phyloP scores from a whole-genome alignment of 805 yeast genomes.

The Pichia cephalocereana region DNA sequence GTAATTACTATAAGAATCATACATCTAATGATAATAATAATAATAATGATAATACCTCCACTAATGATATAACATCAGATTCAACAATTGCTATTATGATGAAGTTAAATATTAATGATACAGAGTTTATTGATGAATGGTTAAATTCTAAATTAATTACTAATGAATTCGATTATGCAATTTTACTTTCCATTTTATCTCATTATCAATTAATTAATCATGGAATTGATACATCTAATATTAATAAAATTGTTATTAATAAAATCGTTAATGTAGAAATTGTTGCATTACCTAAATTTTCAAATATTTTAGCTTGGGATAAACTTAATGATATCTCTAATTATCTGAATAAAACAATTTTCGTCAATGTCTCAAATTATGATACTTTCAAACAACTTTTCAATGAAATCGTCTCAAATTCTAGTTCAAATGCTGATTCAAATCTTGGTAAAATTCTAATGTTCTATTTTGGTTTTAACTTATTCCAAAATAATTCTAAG shows the following conservation, averaged over 20 bases:
- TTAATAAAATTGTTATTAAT: not conserved
- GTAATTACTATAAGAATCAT: not conserved
- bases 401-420: not conserved
- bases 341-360: not conserved
- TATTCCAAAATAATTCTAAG: conserved; percentile 4
- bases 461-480: conserved; percentile 14
- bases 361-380: not conserved
- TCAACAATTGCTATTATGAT: conserved; percentile 4
- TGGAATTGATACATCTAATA: not conserved
- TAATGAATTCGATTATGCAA: conserved; percentile 5
- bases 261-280: conserved; percentile 1
- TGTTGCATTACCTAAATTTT: conserved; percentile 13
- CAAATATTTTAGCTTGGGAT: conserved; percentile 20
- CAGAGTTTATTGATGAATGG: not conserved
- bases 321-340: conserved; percentile 9
- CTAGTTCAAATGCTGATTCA: not conserved
- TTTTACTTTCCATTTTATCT: not conserved
- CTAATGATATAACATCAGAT: not conserved
- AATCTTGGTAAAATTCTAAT: conserved; percentile 1
- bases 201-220: not conserved
- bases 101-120: not conserved
- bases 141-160: not conserved
- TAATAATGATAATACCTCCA: no score
- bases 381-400: conserved; percentile 6
- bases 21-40: no score